A percentile compares a stretch with the other conserved stretches of the same genome.
Conservation (phyloP, 2,329 filamentous ascomycete species). For the Aspergillus costaricaensis region DNA sequence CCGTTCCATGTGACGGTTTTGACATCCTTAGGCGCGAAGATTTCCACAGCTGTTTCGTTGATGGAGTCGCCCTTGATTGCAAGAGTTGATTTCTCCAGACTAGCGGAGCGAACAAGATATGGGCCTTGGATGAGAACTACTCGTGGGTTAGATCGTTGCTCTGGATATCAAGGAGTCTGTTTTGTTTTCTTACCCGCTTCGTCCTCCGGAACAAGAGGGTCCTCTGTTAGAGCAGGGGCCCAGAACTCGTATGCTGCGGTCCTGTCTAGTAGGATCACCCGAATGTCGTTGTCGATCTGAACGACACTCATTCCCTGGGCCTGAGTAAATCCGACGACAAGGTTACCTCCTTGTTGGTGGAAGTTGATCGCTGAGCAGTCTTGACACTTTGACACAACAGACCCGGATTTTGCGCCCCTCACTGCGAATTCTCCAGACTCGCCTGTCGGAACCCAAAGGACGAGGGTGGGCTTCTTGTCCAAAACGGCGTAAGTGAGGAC, state of each 20-base stretch:
- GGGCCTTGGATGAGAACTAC: constrained; percentile 56
- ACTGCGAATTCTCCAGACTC: constrained; percentile 59
- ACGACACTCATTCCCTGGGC: constrained; percentile 52
- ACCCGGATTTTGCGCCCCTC: constrained; percentile 41
- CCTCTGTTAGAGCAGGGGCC: constrained; percentile 52
- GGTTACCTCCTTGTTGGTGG: constrained; percentile 40
- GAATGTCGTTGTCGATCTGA: constrained; percentile 50
- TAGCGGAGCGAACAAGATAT: constrained; percentile 54
- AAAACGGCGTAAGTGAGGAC: constrained; percentile 55
- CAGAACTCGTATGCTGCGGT: constrained; percentile 59
- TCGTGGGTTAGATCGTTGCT: neutral
- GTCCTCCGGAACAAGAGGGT: constrained; percentile 50
- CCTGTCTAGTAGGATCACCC: constrained; percentile 57
- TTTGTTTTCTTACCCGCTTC: constrained; percentile 45
- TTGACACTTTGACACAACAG: constrained; percentile 41
- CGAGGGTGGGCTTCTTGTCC: constrained; percentile 50
- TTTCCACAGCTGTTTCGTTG: constrained; percentile 44
- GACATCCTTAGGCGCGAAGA: constrained; percentile 52
- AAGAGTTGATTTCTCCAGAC: constrained; percentile 40
- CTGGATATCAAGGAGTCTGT: rapidly evolving
- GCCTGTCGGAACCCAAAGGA: constrained; percentile 57
- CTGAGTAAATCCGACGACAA: constrained; percentile 55
- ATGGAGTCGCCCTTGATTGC: constrained; percentile 51
- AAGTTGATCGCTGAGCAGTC: constrained; percentile 48
- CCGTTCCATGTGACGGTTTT: constrained; percentile 57